A percentile compares a stretch with the other conserved stretches of the same genome.
Evolutionary conservation across 495 filamentous ascomycete genomes (phyloP).

Genomic region (Penicillium goetzii): DNA sequence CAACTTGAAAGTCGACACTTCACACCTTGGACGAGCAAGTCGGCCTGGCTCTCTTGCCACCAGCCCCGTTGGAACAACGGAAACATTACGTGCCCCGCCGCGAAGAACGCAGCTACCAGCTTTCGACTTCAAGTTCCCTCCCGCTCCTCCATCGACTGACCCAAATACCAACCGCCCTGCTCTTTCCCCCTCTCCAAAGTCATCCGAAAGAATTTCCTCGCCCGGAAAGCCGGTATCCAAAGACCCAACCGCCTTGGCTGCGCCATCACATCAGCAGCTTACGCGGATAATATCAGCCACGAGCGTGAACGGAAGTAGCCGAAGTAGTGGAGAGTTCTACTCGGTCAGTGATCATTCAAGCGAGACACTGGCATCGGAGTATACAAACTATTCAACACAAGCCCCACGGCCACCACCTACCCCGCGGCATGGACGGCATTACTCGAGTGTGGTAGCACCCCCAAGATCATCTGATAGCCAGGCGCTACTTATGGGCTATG

Average conservation of each 20-base stretch:
- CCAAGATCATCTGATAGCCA: conserved; percentile 60
- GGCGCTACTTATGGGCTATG: conserved; percentile 96
- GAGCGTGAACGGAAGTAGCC: conserved; percentile 64
- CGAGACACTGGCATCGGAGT: conserved; percentile 92
- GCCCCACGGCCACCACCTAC: conserved; percentile 45
- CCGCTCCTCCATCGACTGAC: conserved; percentile 43
- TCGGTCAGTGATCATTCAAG: conserved; percentile 90
- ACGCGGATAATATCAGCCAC: conserved; percentile 74
- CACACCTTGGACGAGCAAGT: conserved; percentile 29
- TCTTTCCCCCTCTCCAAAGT: conserved; percentile 39
- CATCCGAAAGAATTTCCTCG: conserved; percentile 24
- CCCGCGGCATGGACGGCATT: conserved; percentile 59
- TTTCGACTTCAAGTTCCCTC: conserved; percentile 71
- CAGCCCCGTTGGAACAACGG: conserved; percentile 34
- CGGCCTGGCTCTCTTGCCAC: conserved; percentile 31
- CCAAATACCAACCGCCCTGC: conserved; percentile 38
- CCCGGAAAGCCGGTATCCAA: conserved; percentile 16
- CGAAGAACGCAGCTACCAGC: conserved; percentile 48
- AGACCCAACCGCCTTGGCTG: conserved; percentile 28
- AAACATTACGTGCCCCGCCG: conserved; percentile 35
- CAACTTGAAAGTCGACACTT: conserved; percentile 38
- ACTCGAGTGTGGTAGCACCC: conserved; percentile 58
- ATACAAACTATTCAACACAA: conserved; percentile 66
- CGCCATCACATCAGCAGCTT: conserved; percentile 59
- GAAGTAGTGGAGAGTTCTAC: conserved; percentile 95